Base-by-base conservation (phyloP, 495 filamentous ascomycete genomes). In the Trichoderma parareesei region DNA sequence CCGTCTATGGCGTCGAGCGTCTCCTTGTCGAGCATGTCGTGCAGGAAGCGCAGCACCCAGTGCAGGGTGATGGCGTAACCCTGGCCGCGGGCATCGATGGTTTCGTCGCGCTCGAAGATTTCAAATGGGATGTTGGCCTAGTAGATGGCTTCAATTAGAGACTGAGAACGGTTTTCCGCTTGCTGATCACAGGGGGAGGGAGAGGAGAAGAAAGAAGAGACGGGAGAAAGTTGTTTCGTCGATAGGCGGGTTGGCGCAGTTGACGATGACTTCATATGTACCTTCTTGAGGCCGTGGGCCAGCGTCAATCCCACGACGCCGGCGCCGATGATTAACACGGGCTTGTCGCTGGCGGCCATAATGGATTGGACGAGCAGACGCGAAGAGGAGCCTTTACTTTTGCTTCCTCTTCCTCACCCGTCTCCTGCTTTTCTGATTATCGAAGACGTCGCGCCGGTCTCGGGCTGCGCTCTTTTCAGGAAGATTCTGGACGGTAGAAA, bases 1-100 rank as follows among this genome's bases (percentile, higher is more conserved):
- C 78, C 77, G 0, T 74, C 73, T 4, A 86, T 35, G 61, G n/a
- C 41, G n/a, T 10, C 61, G n/a, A 63, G 27, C 3, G 61, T 72
- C 0, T 69, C 73, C 8, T 71, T 67, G n/a, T 77, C 65, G 13
- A 84, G 60, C 4, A 78, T 55, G 8, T 76, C 69, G 0, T 82
- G 77, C 11, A 86, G 73, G 35, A 81, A 70, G n/a, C 74, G 71
- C 2, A 86, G 72, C 14, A 78, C 75, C 82, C 81, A 85, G 67
- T 86, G 81, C 44, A 87, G 74, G 0, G 85, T 85, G 18, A 87
- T 72, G 5, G 81, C 84, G 84, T 84, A 87, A 46, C 85, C 85
- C 38, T 76, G 76, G 6, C 69, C 74, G 5, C 85, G 77, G 13
- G 77, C 71, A 13, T 73, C 69, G 33, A 77, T 67, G 10, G 72